Base-by-base conservation (phyloP, 371 early-diverging fungal species). In the Mortierella sp. region DNA sequence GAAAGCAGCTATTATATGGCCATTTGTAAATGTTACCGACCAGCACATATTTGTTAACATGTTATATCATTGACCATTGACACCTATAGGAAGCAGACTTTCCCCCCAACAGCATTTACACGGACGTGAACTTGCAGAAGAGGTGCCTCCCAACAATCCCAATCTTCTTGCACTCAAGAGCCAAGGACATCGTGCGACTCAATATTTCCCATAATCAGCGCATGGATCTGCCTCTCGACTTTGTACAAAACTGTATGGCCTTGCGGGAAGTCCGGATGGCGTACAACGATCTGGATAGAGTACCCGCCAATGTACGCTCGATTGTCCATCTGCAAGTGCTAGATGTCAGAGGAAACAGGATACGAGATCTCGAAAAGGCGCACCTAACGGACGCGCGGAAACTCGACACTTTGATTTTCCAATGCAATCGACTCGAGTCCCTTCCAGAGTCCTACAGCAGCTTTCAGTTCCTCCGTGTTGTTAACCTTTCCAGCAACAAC, bases 401-500 rank as follows among this genome's bases (percentile, higher is more conserved):
- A 5, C 88, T 98, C 60, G 87, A 87, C 21, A 90, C 91, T 7
- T 89, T 98, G 13, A 88, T 91, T 76, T 91, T 96, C 10, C 92
- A 92, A 48, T 95, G 95, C 83, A 98, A 98, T 83, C 91, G 91
- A 26, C 86, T 97, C 21, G 88, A 91, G 26, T 84, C 88, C 19
- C 75, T 96, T 58, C 95, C 97, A 10, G 85, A 88, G 10, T 82
- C 91, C 0, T 91, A 94, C 72, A 83, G 87, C 19, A 77, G 88
- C 5, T 92, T 95, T 38, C 78, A 87, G 26, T 78, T 89, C 58
- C 90, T 98, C 19, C 91, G 91, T 3, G 89, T 90, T 6, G 88
- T 97, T 13, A 93, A 94, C 82, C 88, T 97, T 14, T 92, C 96
- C 57, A 97, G 96, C 89, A 97, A 97, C 88, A 91, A 91, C 31